A percentile compares a stretch with the other conserved stretches of the same genome.
phyloP scores from a whole-genome alignment of 192 early-diverging fungal genomes.

The Podila horticola region DNA sequence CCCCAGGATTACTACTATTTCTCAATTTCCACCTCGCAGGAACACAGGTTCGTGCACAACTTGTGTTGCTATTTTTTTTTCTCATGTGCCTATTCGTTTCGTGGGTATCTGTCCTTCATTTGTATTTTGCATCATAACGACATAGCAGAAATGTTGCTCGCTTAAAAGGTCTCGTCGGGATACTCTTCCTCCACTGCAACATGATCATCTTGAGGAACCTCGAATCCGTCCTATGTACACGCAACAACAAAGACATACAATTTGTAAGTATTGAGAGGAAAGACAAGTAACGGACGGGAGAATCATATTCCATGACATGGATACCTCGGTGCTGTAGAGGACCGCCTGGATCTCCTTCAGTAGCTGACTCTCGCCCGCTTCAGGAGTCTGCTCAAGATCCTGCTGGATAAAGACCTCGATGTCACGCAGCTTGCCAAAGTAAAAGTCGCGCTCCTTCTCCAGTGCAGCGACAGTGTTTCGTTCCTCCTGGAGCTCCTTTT shows the following conservation, averaged over 20 bases:
- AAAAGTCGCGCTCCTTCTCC: conserved; percentile 98
- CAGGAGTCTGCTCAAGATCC: conserved; percentile 65
- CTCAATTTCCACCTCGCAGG: too few species aligned
- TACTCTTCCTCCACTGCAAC: conserved; percentile 42
- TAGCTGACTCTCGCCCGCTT: conserved; percentile 54
- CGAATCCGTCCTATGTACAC: conserved; percentile 76
- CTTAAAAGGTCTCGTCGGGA: conserved; percentile 73
- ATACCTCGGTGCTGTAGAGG: conserved; percentile 88
- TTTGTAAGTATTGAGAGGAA: background rate
- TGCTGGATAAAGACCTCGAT: conserved; percentile 94
- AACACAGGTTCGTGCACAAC: too few species aligned
- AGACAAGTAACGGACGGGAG: conserved; percentile 10
- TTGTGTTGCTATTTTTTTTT: too few species aligned
- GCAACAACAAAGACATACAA: background rate
- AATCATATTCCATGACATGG: background rate
- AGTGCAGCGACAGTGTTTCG: conserved; percentile 89
- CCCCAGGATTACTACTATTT: too few species aligned
- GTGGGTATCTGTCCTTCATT: background rate
- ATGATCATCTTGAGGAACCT: conserved; percentile 69
- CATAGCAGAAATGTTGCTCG: background rate
- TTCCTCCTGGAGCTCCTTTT: conserved; percentile 80
- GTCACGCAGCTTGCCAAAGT: conserved; percentile 94
- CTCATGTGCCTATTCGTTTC: background rate
- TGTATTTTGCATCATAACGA: background rate
- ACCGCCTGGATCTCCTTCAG: conserved; percentile 86